Base-by-base conservation (phyloP, 176 grass and related monocot genomes). In the barley (Hordeum vulgare) region DNA sequence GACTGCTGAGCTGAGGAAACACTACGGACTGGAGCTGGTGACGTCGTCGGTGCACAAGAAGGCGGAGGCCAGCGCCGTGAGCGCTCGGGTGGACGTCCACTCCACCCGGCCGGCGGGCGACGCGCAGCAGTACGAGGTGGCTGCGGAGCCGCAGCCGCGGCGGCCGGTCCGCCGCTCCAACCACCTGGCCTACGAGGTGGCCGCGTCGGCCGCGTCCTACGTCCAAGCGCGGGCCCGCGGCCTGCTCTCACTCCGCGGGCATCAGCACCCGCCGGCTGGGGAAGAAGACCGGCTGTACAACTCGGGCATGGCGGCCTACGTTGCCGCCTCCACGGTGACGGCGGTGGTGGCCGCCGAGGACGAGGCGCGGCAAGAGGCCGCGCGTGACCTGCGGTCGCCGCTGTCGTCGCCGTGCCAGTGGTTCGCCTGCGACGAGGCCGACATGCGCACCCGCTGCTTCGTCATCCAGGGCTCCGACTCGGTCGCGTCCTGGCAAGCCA, bases 401-500 rank as follows among this genome's bases (percentile, higher is more conserved):
- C 88, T 89, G 80, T 96, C 91, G 13, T 94, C 96, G 9, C 96
- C 96, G 41, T 99, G 96, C 75, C 93, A 99, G 77, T 99, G 96
- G 96, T 99, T 96, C 88, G 85, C 81, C 42, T 99, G 96, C 91
- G 96, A 99, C 84, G 87, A 96, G 74, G 71, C 85, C 20, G 77
- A 79, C 65, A 75, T 36, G 56, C 60, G 81, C 84, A 99, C 96
- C 18, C 93, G 89, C 53, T 94, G 91, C 87, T 87, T 99, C 69
- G 84, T 96, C 61, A 92, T 99, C 79, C 96, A 99, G 96, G 96
- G 96, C 60, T 96, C 93, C 27, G 96, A 99, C 86, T 99, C 96
- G 26, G 74, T 99, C 71, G 91, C 93, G 24, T 99, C 96, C 13
- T 99, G 96, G 96, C 91, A 99, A 51, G 96, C 96, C 61, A 99